phyloP scores from a whole-genome alignment of 2,329 filamentous ascomycete genomes.

The Pseudophaeomoniella oleicola region DNA sequence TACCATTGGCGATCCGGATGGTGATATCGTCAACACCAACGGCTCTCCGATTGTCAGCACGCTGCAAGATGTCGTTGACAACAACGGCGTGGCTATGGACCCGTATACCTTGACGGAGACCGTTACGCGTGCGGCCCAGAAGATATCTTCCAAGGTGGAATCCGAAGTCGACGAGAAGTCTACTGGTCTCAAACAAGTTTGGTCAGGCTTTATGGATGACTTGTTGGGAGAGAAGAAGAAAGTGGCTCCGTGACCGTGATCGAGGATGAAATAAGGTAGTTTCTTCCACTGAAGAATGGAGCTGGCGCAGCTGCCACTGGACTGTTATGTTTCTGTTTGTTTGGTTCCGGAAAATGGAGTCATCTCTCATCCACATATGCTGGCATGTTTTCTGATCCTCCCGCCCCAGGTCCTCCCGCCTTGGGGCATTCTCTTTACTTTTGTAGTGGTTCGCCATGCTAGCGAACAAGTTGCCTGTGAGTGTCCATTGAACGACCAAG shows the following conservation, averaged over 20 bases:
- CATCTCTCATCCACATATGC: too few species aligned
- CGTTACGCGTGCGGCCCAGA: slow-evolving; percentile 25
- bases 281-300: too few species aligned
- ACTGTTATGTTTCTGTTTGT: too few species aligned
- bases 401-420: too few species aligned
- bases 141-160: slow-evolving; percentile 20
- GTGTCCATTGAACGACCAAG: too few species aligned
- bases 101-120: slow-evolving; percentile 38
- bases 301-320: too few species aligned
- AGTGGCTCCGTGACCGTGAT: slow-evolving; percentile 2
- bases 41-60: slow-evolving; percentile 25
- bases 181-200: slow-evolving; percentile 25
- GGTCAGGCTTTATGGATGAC: slow-evolving; percentile 35
- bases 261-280: too few species aligned
- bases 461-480: too few species aligned
- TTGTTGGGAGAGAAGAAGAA: slow-evolving; percentile 25
- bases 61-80: slow-evolving; percentile 45
- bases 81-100: slow-evolving; percentile 32
- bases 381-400: too few species aligned
- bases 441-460: too few species aligned
- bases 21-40: not conserved
- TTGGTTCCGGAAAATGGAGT: too few species aligned
- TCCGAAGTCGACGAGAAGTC: slow-evolving; percentile 27
- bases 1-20: slow-evolving; percentile 26
- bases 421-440: too few species aligned